Conservation (phyloP, 805 yeast genomes). For the Metschnikowia peoriensis region DNA sequence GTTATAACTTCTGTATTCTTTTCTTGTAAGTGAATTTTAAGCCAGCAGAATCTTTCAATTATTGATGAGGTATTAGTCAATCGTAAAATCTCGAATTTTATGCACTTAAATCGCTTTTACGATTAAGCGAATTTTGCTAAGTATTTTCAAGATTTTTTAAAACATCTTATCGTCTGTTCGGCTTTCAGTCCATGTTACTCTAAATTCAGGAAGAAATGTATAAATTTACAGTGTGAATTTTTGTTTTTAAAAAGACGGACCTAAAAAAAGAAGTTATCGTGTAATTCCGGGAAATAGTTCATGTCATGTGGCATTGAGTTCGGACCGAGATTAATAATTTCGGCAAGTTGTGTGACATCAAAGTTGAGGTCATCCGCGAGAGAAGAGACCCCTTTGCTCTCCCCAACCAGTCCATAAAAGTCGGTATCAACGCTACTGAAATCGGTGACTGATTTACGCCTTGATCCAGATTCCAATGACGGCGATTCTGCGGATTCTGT, state of each 20-base stretch:
- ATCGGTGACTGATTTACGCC: neutral
- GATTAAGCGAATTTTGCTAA: no score
- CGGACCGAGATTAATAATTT: constrained; percentile 15
- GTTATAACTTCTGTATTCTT: no score
- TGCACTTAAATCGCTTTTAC: no score
- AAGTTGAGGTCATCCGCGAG: constrained; percentile 13
- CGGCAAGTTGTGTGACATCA: constrained; percentile 19
- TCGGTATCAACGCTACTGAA: neutral
- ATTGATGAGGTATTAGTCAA: no score
- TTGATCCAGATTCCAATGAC: neutral
- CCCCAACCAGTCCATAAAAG: neutral
- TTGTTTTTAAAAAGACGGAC: neutral
- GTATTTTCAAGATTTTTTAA: no score
- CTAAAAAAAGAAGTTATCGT: neutral
- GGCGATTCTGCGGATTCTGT: neutral
- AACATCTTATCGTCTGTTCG: no score
- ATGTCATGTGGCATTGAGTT: constrained; percentile 16
- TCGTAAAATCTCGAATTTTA: no score
- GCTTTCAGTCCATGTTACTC: no score
- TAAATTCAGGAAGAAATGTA: no score
- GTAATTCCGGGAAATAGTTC: constrained; percentile 9
- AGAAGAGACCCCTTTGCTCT: neutral
- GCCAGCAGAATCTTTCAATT: no score
- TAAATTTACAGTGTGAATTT: no score
- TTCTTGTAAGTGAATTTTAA: no score